Evolutionary conservation across 352 stramenopile species (phyloP).

Genomic region (Lagenidium sp.): DNA sequence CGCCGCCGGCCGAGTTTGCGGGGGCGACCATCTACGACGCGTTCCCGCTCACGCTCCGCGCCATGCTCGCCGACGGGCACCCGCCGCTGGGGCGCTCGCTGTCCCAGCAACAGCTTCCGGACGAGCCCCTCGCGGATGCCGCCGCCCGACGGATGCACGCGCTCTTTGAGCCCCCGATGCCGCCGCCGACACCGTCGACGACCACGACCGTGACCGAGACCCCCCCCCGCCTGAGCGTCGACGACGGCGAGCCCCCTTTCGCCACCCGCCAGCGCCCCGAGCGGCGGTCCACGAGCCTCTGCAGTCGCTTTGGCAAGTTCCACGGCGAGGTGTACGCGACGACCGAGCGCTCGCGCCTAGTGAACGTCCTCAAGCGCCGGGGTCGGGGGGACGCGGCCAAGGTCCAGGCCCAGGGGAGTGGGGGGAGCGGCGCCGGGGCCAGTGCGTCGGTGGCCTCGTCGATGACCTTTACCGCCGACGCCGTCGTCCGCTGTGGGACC

Average conservation of each 20-base stretch:
- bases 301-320: slow-evolving; percentile 59
- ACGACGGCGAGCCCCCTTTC: background rate
- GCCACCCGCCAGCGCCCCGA: slow-evolving; percentile 7
- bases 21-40: slow-evolving; percentile 49
- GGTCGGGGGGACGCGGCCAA: slow-evolving; percentile 17
- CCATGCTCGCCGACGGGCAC: slow-evolving; percentile 9
- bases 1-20: background rate
- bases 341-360: slow-evolving; percentile 61
- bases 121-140: slow-evolving; percentile 6
- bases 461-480: slow-evolving; percentile 45
- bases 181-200: background rate
- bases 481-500: slow-evolving; percentile 46
- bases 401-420: too few relatives aligned
- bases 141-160: slow-evolving; percentile 6
- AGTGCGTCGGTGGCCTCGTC: background rate
- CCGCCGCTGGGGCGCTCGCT: slow-evolving; percentile 23
- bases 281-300: slow-evolving; percentile 19
- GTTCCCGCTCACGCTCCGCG: slow-evolving; percentile 45
- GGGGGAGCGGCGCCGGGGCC: background rate
- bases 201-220: background rate
- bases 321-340: slow-evolving; percentile 71
- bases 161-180: slow-evolving; percentile 8
- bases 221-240: background rate
- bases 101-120: slow-evolving; percentile 9
- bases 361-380: slow-evolving; percentile 66